Evolutionary conservation across 2,329 filamentous ascomycete genomes (phyloP).

Genomic region (Pseudogymnoascus sp.): DNA sequence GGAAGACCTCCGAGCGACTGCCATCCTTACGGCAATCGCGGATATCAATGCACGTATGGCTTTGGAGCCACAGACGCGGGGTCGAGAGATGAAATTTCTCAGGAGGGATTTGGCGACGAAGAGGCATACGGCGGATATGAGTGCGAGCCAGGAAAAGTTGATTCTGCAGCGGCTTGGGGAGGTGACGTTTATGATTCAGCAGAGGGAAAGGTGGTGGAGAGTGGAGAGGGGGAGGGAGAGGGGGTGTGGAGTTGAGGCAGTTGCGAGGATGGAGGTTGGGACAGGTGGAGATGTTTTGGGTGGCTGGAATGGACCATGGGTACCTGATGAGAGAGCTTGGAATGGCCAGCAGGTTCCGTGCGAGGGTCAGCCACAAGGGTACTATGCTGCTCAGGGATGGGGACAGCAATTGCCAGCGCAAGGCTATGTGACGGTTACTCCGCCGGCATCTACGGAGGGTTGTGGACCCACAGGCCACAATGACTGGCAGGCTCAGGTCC

Average conservation of each 20-base stretch:
- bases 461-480: not conserved
- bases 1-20: not conserved
- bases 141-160: not conserved
- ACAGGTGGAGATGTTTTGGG: not conserved
- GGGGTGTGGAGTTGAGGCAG: not conserved
- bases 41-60: not conserved
- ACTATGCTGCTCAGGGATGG: not conserved
- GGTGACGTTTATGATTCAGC: not conserved
- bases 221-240: not conserved
- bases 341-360: not conserved
- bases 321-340: not conserved
- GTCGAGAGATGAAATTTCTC: not conserved
- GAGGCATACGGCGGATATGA: not conserved
- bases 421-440: not conserved
- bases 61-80: not conserved
- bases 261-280: not conserved
- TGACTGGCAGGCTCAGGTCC: not conserved
- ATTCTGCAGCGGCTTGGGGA: not conserved
- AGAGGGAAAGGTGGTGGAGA: not conserved
- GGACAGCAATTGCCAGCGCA: not conserved
- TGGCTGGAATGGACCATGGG: not conserved
- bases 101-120: not conserved
- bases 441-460: not conserved
- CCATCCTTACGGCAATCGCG: not conserved
- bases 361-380: not conserved